phyloP scores from a whole-genome alignment of 108 stramenopile species.

The Skeletonema tropicum region DNA sequence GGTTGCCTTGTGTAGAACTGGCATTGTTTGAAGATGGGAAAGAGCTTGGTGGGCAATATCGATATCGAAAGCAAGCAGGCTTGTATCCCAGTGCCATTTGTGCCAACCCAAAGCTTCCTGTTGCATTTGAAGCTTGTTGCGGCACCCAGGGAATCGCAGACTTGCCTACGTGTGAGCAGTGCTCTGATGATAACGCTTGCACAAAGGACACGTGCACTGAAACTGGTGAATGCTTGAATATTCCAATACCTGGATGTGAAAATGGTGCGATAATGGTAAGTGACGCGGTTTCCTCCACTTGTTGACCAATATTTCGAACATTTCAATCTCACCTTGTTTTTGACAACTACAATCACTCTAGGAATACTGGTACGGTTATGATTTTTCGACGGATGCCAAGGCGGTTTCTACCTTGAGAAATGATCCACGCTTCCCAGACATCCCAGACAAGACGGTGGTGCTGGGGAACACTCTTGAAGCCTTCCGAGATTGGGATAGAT shows the following conservation, averaged over 20 bases:
- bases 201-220: slow-evolving; percentile 6
- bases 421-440: no score
- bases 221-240: slow-evolving; percentile 7
- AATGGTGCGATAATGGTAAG: slow-evolving; percentile 3
- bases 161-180: neutral
- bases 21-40: slow-evolving; percentile 63
- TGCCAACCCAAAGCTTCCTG: slow-evolving; percentile 43
- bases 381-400: no score
- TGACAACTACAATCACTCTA: no score
- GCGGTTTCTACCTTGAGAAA: no score
- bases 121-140: neutral
- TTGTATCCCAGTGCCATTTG: neutral
- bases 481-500: no score
- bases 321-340: no score
- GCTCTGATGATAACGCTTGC: slow-evolving; percentile 1
- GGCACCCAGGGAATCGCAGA: neutral
- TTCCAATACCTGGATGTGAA: no score
- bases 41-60: slow-evolving; percentile 40
- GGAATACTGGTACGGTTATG: no score
- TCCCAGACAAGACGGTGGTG: no score
- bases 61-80: neutral
- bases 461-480: no score
- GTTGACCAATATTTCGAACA: no score
- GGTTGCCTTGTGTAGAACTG: slow-evolving; percentile 63
- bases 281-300: no score